Conservation (phyloP, 768 basidiomycete genomes). For the Hydnomerulius pinastri region DNA sequence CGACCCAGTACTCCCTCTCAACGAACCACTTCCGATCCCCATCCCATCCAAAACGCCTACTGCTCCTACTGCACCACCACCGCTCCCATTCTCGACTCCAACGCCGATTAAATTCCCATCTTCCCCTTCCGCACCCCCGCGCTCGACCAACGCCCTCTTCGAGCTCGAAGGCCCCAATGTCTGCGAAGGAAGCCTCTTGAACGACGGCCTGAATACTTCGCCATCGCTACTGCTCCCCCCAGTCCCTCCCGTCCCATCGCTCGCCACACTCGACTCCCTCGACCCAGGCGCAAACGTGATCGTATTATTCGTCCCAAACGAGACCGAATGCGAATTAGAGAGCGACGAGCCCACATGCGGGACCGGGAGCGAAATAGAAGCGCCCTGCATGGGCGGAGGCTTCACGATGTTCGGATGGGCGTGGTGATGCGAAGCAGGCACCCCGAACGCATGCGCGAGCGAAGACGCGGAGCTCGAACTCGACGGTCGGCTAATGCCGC, state of each 20-base stretch:
- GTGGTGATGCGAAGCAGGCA: slow-evolving; percentile 14
- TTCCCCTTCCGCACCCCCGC: slow-evolving; percentile 23
- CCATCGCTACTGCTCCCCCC: slow-evolving; percentile 34
- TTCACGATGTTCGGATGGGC: slow-evolving; percentile 16
- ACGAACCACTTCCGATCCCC: neutral
- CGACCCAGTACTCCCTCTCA: slow-evolving; percentile 22
- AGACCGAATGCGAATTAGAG: neutral
- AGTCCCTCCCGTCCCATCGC: slow-evolving; percentile 31
- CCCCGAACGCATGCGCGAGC: slow-evolving; percentile 44
- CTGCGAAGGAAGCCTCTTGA: slow-evolving; percentile 74
- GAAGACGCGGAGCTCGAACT: slow-evolving; percentile 41
- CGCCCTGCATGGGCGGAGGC: slow-evolving; percentile 27
- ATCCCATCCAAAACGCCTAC: neutral
- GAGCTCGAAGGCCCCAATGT: slow-evolving; percentile 61
- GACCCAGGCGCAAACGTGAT: slow-evolving; percentile 25
- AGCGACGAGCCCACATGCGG: slow-evolving; percentile 17
- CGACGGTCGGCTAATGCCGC: slow-evolving; percentile 36
- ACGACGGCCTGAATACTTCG: slow-evolving; percentile 53
- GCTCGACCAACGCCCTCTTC: slow-evolving; percentile 52
- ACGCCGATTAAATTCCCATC: slow-evolving; percentile 32
- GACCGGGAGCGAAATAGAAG: slow-evolving; percentile 37
- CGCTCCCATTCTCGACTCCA: slow-evolving; percentile 16
- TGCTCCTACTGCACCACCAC: neutral
- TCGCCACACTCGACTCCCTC: slow-evolving; percentile 33
- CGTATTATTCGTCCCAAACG: slow-evolving; percentile 7